These are phyloP conservation scores for Kockiozyma suomiensis DNA, from an alignment of 805 yeast species.

Conservation along the genomic window DNA sequence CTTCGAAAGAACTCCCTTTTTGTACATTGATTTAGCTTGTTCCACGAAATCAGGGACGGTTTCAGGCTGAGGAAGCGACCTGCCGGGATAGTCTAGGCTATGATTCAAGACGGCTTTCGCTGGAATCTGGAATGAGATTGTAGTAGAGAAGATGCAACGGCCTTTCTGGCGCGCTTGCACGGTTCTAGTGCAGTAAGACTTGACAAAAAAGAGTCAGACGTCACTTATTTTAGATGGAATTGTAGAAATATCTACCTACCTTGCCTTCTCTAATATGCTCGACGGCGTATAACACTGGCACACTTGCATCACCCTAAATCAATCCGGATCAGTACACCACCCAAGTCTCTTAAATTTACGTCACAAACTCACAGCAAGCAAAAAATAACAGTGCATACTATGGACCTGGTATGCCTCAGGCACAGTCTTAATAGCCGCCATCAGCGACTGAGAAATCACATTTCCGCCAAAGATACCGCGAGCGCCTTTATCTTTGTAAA, in stretches of 20 bases:
- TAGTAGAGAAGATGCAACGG: conserved; percentile 54
- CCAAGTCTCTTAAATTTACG: no score
- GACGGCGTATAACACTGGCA: conserved; percentile 58
- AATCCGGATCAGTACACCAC: neutral
- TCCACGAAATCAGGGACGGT: conserved; percentile 1
- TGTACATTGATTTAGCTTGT: neutral
- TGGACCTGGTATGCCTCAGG: conserved; percentile 28
- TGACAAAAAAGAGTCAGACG: no score
- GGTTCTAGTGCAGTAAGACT: conserved; percentile 54
- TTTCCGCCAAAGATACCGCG: conserved; percentile 38
- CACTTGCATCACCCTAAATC: conserved; percentile 31
- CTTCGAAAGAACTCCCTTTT: conserved; percentile 2
- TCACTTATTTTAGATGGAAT: no score
- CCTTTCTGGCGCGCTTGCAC: conserved; percentile 60
- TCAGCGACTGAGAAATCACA: conserved; percentile 35
- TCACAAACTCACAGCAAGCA: conserved; percentile 28
- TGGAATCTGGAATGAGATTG: conserved; percentile 49
- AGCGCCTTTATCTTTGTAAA: conserved; percentile 31
- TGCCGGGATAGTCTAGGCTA: conserved; percentile 12
- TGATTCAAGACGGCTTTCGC: conserved; percentile 20
- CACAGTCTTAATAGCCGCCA: conserved; percentile 36
- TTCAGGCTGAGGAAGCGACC: conserved; percentile 31
- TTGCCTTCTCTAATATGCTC: conserved; percentile 55
- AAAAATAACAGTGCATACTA: conserved; percentile 37
- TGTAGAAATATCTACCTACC: conserved; percentile 9